These are phyloP conservation scores for Nissolia schottii DNA, from an alignment of 306 rosid species.

Conservation along the genomic window DNA sequence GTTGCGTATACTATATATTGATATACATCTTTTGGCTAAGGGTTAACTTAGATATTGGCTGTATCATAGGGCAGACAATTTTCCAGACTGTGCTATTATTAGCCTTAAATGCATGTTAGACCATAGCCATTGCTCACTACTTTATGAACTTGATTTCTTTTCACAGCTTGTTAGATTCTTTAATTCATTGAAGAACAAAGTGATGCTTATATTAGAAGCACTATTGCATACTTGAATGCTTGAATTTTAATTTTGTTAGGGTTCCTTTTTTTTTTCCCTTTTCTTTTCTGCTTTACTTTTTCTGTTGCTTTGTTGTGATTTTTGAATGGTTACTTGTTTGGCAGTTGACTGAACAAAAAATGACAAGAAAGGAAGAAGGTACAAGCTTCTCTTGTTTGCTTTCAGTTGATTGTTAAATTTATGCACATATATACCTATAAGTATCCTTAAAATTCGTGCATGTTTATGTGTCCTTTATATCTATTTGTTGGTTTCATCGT, in stretches of 20 bases:
- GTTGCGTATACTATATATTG: no score
- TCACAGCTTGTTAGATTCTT: neutral
- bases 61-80: slow-evolving; percentile 8
- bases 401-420: neutral
- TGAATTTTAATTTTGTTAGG: neutral
- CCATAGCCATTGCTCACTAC: neutral
- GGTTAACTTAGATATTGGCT: neutral
- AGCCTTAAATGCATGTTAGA: neutral
- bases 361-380: slow-evolving; percentile 86
- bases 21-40: neutral
- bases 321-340: slow-evolving; percentile 9
- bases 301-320: slow-evolving; percentile 6
- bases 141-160: neutral
- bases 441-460: neutral
- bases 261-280: neutral
- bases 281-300: neutral
- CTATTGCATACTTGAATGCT: neutral
- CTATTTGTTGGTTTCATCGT: slow-evolving; percentile 15
- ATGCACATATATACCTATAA: neutral
- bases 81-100: neutral
- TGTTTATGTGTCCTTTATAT: slow-evolving; percentile 2
- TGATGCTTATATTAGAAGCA: neutral
- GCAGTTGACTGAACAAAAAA: slow-evolving; percentile 69
- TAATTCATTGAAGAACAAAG: neutral
- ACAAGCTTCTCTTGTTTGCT: slow-evolving; percentile 1